Conservation (phyloP, 176 grass and related monocot genomes). For the Aegilops umbellulata region DNA sequence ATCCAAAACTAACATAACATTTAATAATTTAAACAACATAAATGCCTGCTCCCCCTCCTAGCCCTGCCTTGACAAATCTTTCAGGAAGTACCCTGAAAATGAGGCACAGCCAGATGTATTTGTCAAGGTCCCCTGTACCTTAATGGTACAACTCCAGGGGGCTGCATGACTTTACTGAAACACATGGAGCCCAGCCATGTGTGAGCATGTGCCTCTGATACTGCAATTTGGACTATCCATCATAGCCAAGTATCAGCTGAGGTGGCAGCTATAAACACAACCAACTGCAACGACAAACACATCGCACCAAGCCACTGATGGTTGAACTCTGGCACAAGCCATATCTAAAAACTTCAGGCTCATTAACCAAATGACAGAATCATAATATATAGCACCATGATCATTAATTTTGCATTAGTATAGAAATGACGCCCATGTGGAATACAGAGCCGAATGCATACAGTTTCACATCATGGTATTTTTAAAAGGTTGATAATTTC, state of each 20-base stretch:
- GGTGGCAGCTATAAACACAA: constrained; percentile 27
- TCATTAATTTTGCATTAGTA: background rate
- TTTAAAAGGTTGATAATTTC: background rate
- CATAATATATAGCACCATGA: background rate
- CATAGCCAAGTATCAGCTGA: constrained; percentile 16
- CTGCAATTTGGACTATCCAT: constrained; percentile 25
- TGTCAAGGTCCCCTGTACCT: constrained; percentile 31
- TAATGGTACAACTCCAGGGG: constrained; percentile 37
- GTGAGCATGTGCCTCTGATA: constrained; percentile 49
- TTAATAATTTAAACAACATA: constrained; percentile 16
- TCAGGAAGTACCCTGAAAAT: constrained; percentile 28
- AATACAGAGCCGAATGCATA: background rate
- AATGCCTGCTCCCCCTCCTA: background rate
- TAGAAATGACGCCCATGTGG: background rate
- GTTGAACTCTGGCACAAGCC: background rate
- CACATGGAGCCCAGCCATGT: constrained; percentile 69
- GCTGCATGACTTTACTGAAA: constrained; percentile 43
- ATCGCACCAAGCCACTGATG: background rate
- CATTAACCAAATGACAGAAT: constrained; percentile 3
- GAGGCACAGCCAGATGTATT: constrained; percentile 23
- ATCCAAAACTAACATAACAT: constrained; percentile 23
- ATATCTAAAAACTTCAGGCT: background rate
- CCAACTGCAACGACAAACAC: constrained; percentile 5
- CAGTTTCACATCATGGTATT: background rate
- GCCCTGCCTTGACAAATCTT: constrained; percentile 21